phyloP scores from a whole-genome alignment of 768 basidiomycete species.

The Boletus tylopilopsis region DNA sequence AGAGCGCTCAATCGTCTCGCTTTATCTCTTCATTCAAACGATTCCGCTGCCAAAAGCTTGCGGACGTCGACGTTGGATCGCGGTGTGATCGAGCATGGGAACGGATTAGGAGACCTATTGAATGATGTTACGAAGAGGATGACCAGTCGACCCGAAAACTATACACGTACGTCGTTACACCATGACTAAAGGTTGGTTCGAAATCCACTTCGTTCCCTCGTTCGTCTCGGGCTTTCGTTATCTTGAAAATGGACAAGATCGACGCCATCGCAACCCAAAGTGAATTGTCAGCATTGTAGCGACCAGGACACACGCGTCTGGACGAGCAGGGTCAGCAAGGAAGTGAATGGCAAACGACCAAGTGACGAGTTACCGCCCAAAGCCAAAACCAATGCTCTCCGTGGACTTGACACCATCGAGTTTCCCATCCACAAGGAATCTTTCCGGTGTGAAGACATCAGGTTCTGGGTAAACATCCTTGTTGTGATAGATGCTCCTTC shows the following conservation, averaged over 20 bases:
- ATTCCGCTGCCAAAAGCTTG: neutral
- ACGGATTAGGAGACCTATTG: neutral
- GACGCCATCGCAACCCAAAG: conserved; percentile 29
- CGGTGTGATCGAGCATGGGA: neutral
- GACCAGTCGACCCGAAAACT: no score
- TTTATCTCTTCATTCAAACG: no score
- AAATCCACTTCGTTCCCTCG: conserved; percentile 27
- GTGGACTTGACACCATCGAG: neutral
- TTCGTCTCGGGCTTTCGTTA: conserved; percentile 23
- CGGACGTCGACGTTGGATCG: neutral
- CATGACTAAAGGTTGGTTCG: conserved; percentile 11
- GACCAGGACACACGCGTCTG: conserved; percentile 32
- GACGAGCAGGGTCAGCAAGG: neutral
- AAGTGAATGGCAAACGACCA: no score
- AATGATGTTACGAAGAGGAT: no score
- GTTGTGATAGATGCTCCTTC: conserved; percentile 17
- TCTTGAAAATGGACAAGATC: conserved; percentile 24
- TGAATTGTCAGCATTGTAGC: conserved; percentile 25
- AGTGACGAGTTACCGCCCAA: conserved; percentile 18
- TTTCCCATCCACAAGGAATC: conserved; percentile 23
- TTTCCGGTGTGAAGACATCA: conserved; percentile 30
- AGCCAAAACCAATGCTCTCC: conserved; percentile 15
- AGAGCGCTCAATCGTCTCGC: no score
- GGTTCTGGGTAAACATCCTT: conserved; percentile 15
- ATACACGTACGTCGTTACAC: conserved; percentile 13